Evolutionary conservation across 2,329 filamentous ascomycete genomes (phyloP).

Genomic region (Dryadomyces quercus-mongolicae): DNA sequence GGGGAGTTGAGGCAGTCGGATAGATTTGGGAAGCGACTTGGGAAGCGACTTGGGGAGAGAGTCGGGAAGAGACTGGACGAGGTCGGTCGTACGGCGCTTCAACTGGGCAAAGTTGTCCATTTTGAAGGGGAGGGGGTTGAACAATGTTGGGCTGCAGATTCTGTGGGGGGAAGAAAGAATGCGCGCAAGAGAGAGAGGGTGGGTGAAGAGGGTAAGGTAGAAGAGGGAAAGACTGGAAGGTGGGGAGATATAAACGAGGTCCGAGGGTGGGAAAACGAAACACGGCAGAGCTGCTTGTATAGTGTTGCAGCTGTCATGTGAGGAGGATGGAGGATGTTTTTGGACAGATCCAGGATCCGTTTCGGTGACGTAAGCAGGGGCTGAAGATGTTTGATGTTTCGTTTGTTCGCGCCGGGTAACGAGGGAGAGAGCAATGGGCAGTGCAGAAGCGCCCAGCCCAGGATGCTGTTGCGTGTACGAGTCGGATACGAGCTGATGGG

Average conservation of each 20-base stretch:
- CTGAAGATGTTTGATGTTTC: background rate
- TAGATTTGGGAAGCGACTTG: slow-evolving; percentile 25
- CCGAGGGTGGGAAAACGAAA: background rate
- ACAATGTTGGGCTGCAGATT: background rate
- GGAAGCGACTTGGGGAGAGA: slow-evolving; percentile 34
- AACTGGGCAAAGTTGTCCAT: slow-evolving; percentile 43
- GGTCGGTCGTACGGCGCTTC: slow-evolving; percentile 42
- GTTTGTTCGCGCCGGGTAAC: too few species aligned
- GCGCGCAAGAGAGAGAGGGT: background rate
- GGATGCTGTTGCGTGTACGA: background rate
- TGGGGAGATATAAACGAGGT: background rate
- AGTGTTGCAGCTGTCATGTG: background rate
- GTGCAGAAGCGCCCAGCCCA: background rate
- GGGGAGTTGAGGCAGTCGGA: background rate
- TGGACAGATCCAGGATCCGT: background rate
- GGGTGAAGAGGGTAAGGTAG: too few species aligned
- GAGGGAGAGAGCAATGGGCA: background rate
- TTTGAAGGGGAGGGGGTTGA: too few species aligned
- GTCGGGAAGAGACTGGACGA: slow-evolving; percentile 20
- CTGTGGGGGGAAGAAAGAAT: background rate
- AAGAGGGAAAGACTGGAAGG: background rate
- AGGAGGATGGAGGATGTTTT: background rate
- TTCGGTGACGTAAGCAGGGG: background rate
- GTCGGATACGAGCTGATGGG: background rate
- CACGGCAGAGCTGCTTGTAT: background rate